phyloP scores from a whole-genome alignment of 345 rosid genomes.

The Eucalyptus globulus region DNA sequence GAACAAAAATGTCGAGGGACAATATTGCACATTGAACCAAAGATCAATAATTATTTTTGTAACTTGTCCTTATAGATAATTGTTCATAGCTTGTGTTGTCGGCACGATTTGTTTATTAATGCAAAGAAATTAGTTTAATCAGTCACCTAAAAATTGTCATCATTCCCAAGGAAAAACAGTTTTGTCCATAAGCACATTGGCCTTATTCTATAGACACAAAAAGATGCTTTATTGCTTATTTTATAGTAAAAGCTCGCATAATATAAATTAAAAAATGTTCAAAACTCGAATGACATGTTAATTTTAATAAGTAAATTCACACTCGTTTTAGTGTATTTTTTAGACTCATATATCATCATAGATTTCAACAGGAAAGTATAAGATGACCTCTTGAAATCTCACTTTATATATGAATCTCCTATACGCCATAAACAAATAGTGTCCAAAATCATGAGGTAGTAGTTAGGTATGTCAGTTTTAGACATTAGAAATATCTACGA shows the following conservation, averaged over 20 bases:
- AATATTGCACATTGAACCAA: fast-evolving
- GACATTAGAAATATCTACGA: fast-evolving
- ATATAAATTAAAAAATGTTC: neutral
- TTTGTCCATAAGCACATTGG: neutral
- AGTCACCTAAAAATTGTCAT: neutral
- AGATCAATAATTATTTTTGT: fast-evolving
- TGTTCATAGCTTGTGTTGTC: neutral
- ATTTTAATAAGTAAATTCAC: neutral
- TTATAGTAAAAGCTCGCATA: neutral
- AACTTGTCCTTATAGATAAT: neutral
- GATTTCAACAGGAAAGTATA: fast-evolving
- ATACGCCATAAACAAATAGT: fast-evolving
- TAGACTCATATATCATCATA: neutral
- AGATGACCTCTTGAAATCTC: neutral
- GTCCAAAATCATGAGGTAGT: fast-evolving
- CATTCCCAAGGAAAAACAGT: neutral
- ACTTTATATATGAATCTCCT: neutral
- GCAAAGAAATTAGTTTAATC: neutral
- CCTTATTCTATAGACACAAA: neutral
- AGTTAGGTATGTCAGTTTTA: fast-evolving
- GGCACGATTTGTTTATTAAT: neutral
- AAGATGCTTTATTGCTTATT: neutral
- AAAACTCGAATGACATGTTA: fast-evolving
- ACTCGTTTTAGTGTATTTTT: fast-evolving
- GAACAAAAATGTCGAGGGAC: fast-evolving